Conservation (phyloP, 192 early-diverging fungal genomes). For the Pilaira anomala region DNA sequence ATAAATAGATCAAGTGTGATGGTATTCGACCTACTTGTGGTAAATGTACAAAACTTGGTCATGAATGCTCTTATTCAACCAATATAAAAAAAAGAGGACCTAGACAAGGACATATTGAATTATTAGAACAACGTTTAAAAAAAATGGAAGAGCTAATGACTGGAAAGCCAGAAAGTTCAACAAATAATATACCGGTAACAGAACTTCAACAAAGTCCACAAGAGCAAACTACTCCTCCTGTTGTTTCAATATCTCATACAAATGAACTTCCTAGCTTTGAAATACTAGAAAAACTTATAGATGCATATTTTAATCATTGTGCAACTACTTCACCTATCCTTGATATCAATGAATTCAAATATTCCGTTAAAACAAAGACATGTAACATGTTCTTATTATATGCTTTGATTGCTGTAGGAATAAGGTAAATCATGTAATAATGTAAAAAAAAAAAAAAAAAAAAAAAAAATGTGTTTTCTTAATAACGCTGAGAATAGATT, state of each 20-base stretch:
- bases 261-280: slow-evolving; percentile 39
- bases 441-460: not conserved
- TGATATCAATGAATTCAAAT: slow-evolving; percentile 45
- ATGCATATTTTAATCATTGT: slow-evolving; percentile 45
- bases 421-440: slow-evolving; percentile 38
- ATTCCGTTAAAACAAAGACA: slow-evolving; percentile 40
- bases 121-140: slow-evolving; percentile 69
- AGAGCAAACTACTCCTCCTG: not conserved
- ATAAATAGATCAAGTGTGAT: slow-evolving; percentile 70
- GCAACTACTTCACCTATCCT: slow-evolving; percentile 46
- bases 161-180: slow-evolving; percentile 7
- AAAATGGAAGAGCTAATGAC: slow-evolving; percentile 72
- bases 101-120: slow-evolving; percentile 75
- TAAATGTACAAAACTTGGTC: slow-evolving; percentile 69
- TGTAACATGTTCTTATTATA: slow-evolving; percentile 43
- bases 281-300: slow-evolving; percentile 47
- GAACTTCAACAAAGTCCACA: not conserved
- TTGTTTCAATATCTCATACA: too few relatives aligned
- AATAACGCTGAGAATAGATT: too few relatives aligned
- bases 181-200: not conserved
- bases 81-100: slow-evolving; percentile 87
- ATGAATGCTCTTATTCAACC: slow-evolving; percentile 76
- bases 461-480: not conserved
- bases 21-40: slow-evolving; percentile 77
- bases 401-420: slow-evolving; percentile 42